phyloP scores from a whole-genome alignment of 2,329 filamentous ascomycete species.

The Aspergillus felis region DNA sequence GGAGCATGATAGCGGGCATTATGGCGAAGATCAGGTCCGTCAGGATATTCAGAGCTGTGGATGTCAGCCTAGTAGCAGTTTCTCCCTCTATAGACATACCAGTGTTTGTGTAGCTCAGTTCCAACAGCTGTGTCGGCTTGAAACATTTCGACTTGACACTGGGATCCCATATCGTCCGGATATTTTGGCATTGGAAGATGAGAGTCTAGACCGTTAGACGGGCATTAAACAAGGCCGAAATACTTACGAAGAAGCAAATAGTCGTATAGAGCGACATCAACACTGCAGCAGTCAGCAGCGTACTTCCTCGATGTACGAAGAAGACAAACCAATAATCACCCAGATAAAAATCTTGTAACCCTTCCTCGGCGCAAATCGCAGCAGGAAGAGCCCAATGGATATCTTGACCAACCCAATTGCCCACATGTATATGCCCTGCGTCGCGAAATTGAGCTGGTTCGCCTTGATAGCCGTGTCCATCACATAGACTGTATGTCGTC shows the following conservation, averaged over 20 bases:
- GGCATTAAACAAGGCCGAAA: slow-evolving; percentile 20
- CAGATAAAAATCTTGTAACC: slow-evolving; percentile 36
- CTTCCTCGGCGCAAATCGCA: slow-evolving; percentile 39
- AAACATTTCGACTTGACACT: slow-evolving; percentile 42
- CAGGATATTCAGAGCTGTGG: slow-evolving; percentile 33
- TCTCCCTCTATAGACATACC: slow-evolving; percentile 4
- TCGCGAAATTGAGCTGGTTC: slow-evolving; percentile 42
- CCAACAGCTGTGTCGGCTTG: slow-evolving; percentile 35
- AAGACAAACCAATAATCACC: slow-evolving; percentile 30
- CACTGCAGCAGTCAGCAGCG: slow-evolving; percentile 1
- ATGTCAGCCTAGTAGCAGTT: background rate
- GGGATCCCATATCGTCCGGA: slow-evolving; percentile 45
- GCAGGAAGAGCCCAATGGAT: slow-evolving; percentile 40
- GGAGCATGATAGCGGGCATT: slow-evolving; percentile 40
- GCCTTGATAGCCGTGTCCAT: slow-evolving; percentile 32
- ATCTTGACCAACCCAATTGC: slow-evolving; percentile 44
- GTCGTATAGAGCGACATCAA: slow-evolving; percentile 16
- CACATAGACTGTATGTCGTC: slow-evolving; percentile 45
- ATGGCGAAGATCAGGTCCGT: slow-evolving; percentile 42
- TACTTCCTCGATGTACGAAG: slow-evolving; percentile 7
- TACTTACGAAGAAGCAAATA: slow-evolving; percentile 15
- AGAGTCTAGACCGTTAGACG: slow-evolving; percentile 38
- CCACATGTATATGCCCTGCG: slow-evolving; percentile 18
- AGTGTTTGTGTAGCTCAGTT: slow-evolving; percentile 43
- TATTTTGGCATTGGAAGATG: slow-evolving; percentile 47